phyloP scores from a whole-genome alignment of 805 yeast species.

The Barnettozyma populi region DNA sequence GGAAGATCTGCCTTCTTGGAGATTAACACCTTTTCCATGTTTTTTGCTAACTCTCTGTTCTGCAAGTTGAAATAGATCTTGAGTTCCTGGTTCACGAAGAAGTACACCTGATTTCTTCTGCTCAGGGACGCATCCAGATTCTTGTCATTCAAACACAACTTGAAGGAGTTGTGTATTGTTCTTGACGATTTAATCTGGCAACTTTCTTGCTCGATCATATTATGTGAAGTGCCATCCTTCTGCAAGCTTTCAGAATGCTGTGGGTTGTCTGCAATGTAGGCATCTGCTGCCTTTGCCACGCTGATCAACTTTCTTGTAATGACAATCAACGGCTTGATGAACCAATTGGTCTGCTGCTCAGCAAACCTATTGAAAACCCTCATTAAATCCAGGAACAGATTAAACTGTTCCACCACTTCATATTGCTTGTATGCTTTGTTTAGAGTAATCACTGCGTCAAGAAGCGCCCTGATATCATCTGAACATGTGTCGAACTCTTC shows the following conservation, averaged over 20 bases:
- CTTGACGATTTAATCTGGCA: conserved; percentile 52
- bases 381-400: conserved; percentile 35
- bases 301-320: conserved; percentile 34
- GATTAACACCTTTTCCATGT: conserved; percentile 63
- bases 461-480: conserved; percentile 11
- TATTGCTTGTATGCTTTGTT: conserved; percentile 25
- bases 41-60: conserved; percentile 68
- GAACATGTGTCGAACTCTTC: neutral
- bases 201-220: conserved; percentile 22
- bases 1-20: conserved; percentile 54
- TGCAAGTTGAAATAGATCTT: conserved; percentile 61
- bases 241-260: neutral
- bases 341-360: conserved; percentile 49
- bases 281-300: conserved; percentile 21
- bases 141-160: conserved; percentile 73
- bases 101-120: conserved; percentile 62
- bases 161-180: conserved; percentile 67
- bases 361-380: conserved; percentile 46
- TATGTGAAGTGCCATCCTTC: conserved; percentile 14
- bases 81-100: conserved; percentile 64
- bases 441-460: conserved; percentile 9
- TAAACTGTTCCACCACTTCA: conserved; percentile 28
- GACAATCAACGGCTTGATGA: conserved; percentile 37
- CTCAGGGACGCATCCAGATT: conserved; percentile 43
- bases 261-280: conserved; percentile 17